phyloP scores from a whole-genome alignment of 164 flowering plant genomes.

The Buxus sempervirens region DNA sequence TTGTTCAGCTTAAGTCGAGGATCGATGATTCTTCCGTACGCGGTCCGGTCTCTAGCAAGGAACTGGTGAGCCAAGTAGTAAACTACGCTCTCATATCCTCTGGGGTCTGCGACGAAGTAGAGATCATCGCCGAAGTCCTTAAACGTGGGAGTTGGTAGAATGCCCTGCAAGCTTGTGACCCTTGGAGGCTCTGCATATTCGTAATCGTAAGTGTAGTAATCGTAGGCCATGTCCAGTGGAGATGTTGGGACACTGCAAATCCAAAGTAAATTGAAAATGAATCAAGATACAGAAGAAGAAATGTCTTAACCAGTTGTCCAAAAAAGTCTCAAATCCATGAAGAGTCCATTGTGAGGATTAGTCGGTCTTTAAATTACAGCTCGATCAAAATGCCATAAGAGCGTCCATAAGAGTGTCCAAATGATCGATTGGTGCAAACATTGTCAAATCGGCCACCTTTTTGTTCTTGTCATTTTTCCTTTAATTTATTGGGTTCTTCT shows the following conservation, averaged over 20 bases:
- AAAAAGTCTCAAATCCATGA: background rate
- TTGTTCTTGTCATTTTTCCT: too few species aligned
- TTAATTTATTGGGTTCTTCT: too few species aligned
- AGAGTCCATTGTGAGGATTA: too few species aligned
- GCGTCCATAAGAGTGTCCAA: too few species aligned
- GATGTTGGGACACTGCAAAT: conserved; percentile 28
- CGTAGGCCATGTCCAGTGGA: conserved; percentile 27
- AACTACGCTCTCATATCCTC: conserved; percentile 40
- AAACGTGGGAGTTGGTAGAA: conserved; percentile 31
- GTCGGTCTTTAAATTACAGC: too few species aligned
- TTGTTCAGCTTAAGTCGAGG: conserved; percentile 26
- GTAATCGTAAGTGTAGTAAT: conserved; percentile 32
- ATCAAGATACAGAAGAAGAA: too few species aligned
- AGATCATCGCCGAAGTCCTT: conserved; percentile 28
- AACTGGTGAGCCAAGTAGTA: conserved; percentile 25
- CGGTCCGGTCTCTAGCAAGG: conserved; percentile 20
- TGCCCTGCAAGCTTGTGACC: conserved; percentile 38
- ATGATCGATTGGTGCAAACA: too few species aligned
- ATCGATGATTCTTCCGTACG: conserved; percentile 30
- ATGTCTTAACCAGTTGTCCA: too few species aligned
- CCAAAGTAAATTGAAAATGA: too few species aligned
- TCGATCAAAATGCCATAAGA: too few species aligned
- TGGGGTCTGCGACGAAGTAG: conserved; percentile 38
- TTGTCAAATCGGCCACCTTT: too few species aligned
- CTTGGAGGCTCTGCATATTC: conserved; percentile 43